Evolutionary conservation across 805 yeast genomes (phyloP).

Genomic region (Yamadazyma akitaensis): DNA sequence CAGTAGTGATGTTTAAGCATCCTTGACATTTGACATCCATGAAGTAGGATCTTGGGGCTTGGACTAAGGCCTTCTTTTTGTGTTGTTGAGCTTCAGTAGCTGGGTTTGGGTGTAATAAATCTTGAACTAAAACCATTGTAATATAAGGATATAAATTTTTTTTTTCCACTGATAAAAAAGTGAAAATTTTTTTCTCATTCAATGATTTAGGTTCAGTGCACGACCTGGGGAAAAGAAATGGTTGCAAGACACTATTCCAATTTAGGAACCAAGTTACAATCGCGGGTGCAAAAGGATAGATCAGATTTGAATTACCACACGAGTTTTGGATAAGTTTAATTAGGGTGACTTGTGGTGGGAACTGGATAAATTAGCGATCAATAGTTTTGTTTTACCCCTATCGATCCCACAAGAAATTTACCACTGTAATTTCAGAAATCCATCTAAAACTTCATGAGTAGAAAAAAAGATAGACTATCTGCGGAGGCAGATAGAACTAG

Average conservation of each 20-base stretch:
- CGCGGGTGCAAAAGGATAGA: slow-evolving; percentile 2
- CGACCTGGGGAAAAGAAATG: neutral
- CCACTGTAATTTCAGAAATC: no score
- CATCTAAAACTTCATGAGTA: neutral
- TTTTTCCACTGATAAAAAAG: slow-evolving; percentile 1
- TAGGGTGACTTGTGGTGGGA: no score
- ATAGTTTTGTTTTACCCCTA: no score
- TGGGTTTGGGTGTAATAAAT: slow-evolving; percentile 95
- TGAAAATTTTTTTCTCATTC: slow-evolving; percentile 3
- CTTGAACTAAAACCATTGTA: slow-evolving; percentile 89
- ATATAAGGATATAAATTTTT: neutral
- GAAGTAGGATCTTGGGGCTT: slow-evolving; percentile 97
- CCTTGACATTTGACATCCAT: slow-evolving; percentile 99
- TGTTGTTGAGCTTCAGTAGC: slow-evolving; percentile 94
- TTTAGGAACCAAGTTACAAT: neutral
- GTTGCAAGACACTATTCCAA: neutral
- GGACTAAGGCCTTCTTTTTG: slow-evolving; percentile 96
- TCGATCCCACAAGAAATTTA: no score
- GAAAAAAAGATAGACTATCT: neutral
- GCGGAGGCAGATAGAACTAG: neutral
- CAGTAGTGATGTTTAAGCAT: slow-evolving; percentile 97
- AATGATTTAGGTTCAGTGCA: neutral
- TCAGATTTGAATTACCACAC: neutral
- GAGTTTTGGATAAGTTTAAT: neutral
- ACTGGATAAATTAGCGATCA: no score